A percentile compares a stretch with the other conserved stretches of the same genome.
phyloP scores from a whole-genome alignment of 2,329 filamentous ascomycete genomes.

The Colletotrichum chrysophilum region DNA sequence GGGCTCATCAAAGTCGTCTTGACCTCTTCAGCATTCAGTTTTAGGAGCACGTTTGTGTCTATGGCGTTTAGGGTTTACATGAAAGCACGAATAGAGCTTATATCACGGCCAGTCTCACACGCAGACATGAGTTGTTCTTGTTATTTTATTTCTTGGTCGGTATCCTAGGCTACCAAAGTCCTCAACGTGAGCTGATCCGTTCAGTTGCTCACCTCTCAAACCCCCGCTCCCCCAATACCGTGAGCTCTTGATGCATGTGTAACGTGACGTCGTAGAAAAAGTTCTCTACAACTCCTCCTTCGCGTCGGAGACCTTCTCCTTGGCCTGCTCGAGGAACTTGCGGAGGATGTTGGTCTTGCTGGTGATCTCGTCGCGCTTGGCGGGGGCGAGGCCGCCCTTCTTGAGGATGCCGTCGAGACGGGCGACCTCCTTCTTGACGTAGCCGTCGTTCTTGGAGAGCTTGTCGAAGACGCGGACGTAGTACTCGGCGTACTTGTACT shows the following conservation, averaged over 20 bases:
- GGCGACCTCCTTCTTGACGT: slow-evolving; percentile 83
- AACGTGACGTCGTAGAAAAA: neutral
- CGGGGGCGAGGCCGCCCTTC: slow-evolving; percentile 83
- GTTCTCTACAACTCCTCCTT: slow-evolving; percentile 74
- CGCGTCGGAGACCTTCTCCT: slow-evolving; percentile 50
- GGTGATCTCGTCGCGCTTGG: slow-evolving; percentile 89
- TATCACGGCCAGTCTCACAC: neutral
- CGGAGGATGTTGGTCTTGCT: slow-evolving; percentile 87
- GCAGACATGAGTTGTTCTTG: neutral
- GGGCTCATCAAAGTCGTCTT: slow-evolving; percentile 39
- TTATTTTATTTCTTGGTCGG: slow-evolving; percentile 2
- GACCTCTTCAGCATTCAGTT: neutral
- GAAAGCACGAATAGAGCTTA: neutral
- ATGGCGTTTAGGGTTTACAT: slow-evolving; percentile 1
- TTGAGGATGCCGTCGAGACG: slow-evolving; percentile 80
- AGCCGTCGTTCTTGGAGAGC: slow-evolving; percentile 77
- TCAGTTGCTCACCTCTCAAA: neutral
- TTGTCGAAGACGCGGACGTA: slow-evolving; percentile 93
- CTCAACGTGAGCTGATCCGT: neutral
- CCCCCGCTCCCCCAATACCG: neutral
- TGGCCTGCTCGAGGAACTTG: slow-evolving; percentile 71
- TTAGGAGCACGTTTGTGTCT: neutral
- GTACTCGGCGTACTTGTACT: slow-evolving; percentile 87
- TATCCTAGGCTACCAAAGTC: slow-evolving; percentile 13
- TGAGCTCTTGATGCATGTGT: neutral